Percentiles rank a stretch among this genome's conserved stretches.
Conservation (phyloP, 768 basidiomycete genomes). For the Strobilomyces confusus region DNA sequence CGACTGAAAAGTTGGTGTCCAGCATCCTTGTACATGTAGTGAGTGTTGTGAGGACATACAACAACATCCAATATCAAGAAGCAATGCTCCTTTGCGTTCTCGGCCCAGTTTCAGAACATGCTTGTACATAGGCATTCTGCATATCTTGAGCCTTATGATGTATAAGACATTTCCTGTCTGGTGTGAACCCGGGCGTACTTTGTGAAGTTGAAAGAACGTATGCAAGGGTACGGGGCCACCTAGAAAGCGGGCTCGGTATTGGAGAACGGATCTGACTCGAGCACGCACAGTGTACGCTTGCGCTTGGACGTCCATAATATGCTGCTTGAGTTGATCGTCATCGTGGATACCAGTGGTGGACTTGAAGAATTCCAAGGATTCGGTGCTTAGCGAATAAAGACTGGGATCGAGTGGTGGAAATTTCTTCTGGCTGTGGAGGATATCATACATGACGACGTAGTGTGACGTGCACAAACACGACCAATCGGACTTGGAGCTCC, state of each 20-base stretch:
- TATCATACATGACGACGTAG: no score
- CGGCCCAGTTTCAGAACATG: slow-evolving; percentile 34
- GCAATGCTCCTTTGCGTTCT: slow-evolving; percentile 33
- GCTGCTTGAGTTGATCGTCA: slow-evolving; percentile 28
- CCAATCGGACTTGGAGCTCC: no score
- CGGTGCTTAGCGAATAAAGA: slow-evolving; percentile 11
- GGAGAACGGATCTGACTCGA: not conserved
- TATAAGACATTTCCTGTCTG: not conserved
- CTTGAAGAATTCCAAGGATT: slow-evolving; percentile 27
- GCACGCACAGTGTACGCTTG: slow-evolving; percentile 30
- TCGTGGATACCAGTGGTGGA: slow-evolving; percentile 27
- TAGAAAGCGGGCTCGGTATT: not conserved
- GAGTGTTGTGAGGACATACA: slow-evolving; percentile 23
- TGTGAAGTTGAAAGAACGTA: slow-evolving; percentile 17
- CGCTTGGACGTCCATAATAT: slow-evolving; percentile 32
- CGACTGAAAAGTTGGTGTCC: slow-evolving; percentile 27
- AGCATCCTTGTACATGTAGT: not conserved
- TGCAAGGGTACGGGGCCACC: slow-evolving; percentile 25
- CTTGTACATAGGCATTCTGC: slow-evolving; percentile 18
- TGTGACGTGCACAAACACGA: no score
- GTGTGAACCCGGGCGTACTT: slow-evolving; percentile 4
- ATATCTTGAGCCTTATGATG: slow-evolving; percentile 20
- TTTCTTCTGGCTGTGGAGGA: no score
- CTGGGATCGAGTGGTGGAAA: slow-evolving; percentile 8
- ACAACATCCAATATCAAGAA: slow-evolving; percentile 46